Evolutionary conservation across 2,329 filamentous ascomycete species (phyloP), one percentile per base, ranked within the genome.

Genomic region (Claviceps digitariae): DNA sequence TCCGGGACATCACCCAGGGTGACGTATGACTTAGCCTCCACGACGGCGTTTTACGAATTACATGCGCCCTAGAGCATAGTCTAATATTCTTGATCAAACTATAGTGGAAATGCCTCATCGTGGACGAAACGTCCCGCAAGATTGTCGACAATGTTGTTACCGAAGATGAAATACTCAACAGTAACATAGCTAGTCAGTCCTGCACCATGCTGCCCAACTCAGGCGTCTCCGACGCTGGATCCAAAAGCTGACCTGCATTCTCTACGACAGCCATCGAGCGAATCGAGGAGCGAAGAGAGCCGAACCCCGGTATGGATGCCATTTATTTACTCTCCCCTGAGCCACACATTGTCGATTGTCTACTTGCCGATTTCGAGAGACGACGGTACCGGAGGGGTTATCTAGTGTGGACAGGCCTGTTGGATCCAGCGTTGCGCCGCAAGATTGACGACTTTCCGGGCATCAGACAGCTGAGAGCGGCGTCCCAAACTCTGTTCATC

Each of bases 131-230:
- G 54, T 90, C 88, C 66, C 84, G 84, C 67, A 90, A 86, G 69
- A 79, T 98, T 62, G 78, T 98, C 62, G 85, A 95, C 71, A 95
- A 91, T 75, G 86, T 88, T 48, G 81, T 91, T 66, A 91, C 89
- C 64, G 87, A 96, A 74, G 91, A 98, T 80, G 89, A 96, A 64
- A 94, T 98, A 60, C 84, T 98, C 71, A 94, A 95, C 67, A 83
- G 90, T 71, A 95, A 95, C 67, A 87, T 98, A 69, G 91, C 90
- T 60, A 95, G 90, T 95, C 78, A 66, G 84, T 66, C 31, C 13
- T n/a, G n/a, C n/a, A 17, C 40, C 21, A 9, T 20, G 21, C 49
- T 27, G 17, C 48, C 34, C 49, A 45, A 52, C 12, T 50, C 31
- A 34, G 9, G 6, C 52, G 50, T 44, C 53, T 50, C 54, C 57